Evolutionary conservation across 176 grass and related monocot species (phyloP).

Genomic region (Oryza officinalis): DNA sequence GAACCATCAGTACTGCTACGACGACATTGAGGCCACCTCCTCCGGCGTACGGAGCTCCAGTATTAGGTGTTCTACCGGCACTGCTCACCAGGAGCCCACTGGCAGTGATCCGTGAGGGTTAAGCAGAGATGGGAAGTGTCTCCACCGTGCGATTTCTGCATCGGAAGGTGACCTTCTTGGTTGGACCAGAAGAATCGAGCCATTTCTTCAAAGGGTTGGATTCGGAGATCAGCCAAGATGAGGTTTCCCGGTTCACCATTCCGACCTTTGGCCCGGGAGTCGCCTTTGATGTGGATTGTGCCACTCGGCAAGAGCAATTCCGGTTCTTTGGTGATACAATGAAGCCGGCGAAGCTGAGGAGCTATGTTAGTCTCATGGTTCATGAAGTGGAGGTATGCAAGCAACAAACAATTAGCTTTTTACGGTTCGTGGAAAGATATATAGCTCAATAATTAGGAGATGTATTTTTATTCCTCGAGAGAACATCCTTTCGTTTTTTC

Average conservation of each 20-base stretch:
- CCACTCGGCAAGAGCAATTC: slow-evolving; percentile 55
- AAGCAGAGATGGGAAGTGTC: slow-evolving; percentile 47
- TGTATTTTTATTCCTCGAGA: too few species aligned
- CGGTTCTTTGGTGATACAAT: slow-evolving; percentile 59
- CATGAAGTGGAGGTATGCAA: not conserved
- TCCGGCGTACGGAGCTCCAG: slow-evolving; percentile 35
- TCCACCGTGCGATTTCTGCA: slow-evolving; percentile 48
- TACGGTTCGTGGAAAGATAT: too few species aligned
- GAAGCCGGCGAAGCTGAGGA: slow-evolving; percentile 52
- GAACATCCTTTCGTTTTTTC: too few species aligned
- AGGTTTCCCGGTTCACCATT: slow-evolving; percentile 59
- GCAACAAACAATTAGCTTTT: too few species aligned
- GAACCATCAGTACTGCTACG: not conserved
- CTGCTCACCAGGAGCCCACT: slow-evolving; percentile 50
- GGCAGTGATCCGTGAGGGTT: slow-evolving; percentile 37
- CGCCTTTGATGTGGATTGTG: slow-evolving; percentile 51
- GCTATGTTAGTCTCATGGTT: slow-evolving; percentile 31
- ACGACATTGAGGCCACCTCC: not conserved
- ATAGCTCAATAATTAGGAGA: too few species aligned
- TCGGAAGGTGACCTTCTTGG: slow-evolving; percentile 49
- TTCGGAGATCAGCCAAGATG: slow-evolving; percentile 52
- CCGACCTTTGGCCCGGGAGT: slow-evolving; percentile 34
- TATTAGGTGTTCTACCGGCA: slow-evolving; percentile 34
- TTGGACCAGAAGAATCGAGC: slow-evolving; percentile 58
- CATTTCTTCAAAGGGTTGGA: slow-evolving; percentile 58